A percentile compares a stretch with the other conserved stretches of the same genome.
These are phyloP conservation scores for Helicostylum pulchrum DNA, from an alignment of 192 early-diverging fungal species.

Conservation along the genomic window DNA sequence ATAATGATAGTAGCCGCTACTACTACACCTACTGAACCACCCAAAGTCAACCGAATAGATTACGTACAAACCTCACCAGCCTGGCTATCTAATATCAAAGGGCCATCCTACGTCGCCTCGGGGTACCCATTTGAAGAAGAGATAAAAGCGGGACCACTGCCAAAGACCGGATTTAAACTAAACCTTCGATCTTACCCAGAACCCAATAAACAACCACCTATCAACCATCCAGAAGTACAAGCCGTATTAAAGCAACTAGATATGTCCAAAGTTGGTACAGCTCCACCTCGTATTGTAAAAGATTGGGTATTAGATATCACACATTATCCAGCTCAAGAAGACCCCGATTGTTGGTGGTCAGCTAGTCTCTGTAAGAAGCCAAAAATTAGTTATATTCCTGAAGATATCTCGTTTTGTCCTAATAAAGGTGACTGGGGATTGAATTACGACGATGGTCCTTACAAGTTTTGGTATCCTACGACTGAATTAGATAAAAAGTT, in stretches of 20 bases:
- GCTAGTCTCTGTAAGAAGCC: constrained; percentile 29
- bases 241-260: constrained; percentile 21
- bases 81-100: not conserved
- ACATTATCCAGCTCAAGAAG: constrained; percentile 22
- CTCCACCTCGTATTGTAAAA: constrained; percentile 15
- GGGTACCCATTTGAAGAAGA: constrained; percentile 9
- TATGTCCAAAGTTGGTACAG: constrained; percentile 20
- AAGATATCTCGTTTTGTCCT: constrained; percentile 40
- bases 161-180: not conserved
- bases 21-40: not conserved
- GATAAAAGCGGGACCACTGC: not conserved
- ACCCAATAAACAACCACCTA: constrained; percentile 21
- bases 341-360: constrained; percentile 37
- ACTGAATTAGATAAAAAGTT: constrained; percentile 16
- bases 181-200: constrained; percentile 28
- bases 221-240: constrained; percentile 29
- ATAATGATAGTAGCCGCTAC: not conserved
- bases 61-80: constrained; percentile 1
- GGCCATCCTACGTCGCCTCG: not conserved
- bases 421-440: constrained; percentile 35
- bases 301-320: constrained; percentile 32
- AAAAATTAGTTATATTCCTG: constrained; percentile 37
- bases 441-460: constrained; percentile 44
- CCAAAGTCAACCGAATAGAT: not conserved
- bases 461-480: constrained; percentile 17